Evolutionary conservation across 805 yeast species (phyloP), one percentile per base, ranked within the genome.

Genomic region (Starmerella potacharoeniae): DNA sequence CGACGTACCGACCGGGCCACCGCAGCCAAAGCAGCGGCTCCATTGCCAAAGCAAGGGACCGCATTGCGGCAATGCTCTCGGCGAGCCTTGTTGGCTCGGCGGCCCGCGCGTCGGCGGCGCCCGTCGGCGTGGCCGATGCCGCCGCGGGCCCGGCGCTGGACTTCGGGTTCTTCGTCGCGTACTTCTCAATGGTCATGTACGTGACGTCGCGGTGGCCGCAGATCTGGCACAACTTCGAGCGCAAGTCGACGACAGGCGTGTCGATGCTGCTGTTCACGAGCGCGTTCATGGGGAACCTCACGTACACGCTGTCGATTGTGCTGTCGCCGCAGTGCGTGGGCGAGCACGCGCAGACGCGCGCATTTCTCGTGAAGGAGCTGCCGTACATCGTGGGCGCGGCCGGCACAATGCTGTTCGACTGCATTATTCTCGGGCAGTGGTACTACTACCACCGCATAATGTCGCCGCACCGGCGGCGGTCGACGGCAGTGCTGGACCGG

Each of bases 161-260:
- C 2, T 51, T 77, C 22, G 85, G 88, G 0, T 60, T 65, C 5
- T 36, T 70, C 0, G 66, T 85, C 43, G 89, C 97, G 0, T 90
- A 96, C 95, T 62, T 76, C 2, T 87, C 95, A 59, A 86, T 95
- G 0, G 62, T 69, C 5, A 80, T 86, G 53, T 90, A 91, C 65
- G 76, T 88, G 46, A 72, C 81, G 10, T 85, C 96, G 3, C 75
- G 97, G 58, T 67, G 88, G 48, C 97, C 97, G 1, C 97, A 90
- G 66, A 72, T 90, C 51, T 71, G 77, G 65, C 88, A 85, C 67
- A 90, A 90, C 69, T 83, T 79, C 66, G 62, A 72, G 52, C 74
- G 96, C 41, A 85, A 86, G 66, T 86, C 96, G 0, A 93, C 95
- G 0, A 83, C 84, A 36, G 97, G 96, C 2, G 74, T 89, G 2